Evolutionary conservation across 2,329 filamentous ascomycete species (phyloP).

Genomic region (Penicillium nordicum): DNA sequence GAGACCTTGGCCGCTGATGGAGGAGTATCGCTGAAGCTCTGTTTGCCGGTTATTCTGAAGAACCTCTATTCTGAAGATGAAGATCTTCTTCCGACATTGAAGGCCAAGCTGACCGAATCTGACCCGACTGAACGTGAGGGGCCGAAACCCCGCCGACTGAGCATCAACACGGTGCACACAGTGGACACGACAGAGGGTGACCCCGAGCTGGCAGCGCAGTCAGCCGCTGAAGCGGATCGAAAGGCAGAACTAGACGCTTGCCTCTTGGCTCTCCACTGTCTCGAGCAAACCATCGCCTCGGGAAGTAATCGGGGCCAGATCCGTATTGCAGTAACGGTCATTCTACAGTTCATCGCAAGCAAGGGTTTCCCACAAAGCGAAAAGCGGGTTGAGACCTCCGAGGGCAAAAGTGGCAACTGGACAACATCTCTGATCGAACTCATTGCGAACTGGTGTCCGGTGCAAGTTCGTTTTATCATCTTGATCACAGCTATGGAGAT

Average conservation of each 20-base stretch:
- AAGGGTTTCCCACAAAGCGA: conserved; percentile 55
- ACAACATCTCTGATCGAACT: conserved; percentile 76
- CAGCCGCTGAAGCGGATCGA: conserved; percentile 82
- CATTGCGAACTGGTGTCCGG: conserved; percentile 81
- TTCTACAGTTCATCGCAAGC: conserved; percentile 67
- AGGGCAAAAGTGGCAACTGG: conserved; percentile 60
- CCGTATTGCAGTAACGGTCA: conserved; percentile 67
- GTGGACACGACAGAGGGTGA: conserved; percentile 67
- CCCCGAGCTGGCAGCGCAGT: conserved; percentile 64
- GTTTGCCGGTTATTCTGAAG: conserved; percentile 80
- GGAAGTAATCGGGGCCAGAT: conserved; percentile 77
- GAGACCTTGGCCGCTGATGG: conserved; percentile 74
- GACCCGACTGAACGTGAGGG: conserved; percentile 67
- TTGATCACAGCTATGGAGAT: conserved; percentile 77
- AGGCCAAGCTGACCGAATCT: conserved; percentile 63
- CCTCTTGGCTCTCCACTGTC: conserved; percentile 75
- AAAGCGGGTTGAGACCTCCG: conserved; percentile 42
- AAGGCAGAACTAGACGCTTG: conserved; percentile 86
- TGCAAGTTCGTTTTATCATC: conserved; percentile 91
- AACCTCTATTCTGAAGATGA: conserved; percentile 69
- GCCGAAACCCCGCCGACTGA: conserved; percentile 65
- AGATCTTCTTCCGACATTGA: conserved; percentile 65
- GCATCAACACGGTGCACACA: conserved; percentile 73
- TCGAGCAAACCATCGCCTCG: conserved; percentile 79
- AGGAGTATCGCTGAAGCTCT: conserved; percentile 70